Conservation (phyloP, 2,329 filamentous ascomycete species). For the Akanthomyces dipterigenus region DNA sequence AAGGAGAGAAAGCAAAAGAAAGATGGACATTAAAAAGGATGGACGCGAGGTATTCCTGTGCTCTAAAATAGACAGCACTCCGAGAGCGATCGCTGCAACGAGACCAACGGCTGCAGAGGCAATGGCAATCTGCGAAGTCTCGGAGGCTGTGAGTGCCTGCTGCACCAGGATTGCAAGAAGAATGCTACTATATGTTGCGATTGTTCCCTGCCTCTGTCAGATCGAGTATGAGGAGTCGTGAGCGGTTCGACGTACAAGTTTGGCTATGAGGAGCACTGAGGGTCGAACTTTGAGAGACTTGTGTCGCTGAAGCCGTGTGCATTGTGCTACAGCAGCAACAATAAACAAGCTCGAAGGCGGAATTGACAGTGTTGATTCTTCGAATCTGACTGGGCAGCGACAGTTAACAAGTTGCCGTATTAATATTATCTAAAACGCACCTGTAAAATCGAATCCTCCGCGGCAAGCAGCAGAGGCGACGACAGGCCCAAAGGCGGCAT, state of each 20-base stretch:
- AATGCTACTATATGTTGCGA: background rate
- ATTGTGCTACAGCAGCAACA: background rate
- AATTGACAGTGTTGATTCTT: conserved; percentile 5
- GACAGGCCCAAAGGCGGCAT: background rate
- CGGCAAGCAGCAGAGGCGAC: conserved; percentile 1
- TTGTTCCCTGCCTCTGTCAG: background rate
- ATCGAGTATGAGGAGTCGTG: too few relatives aligned
- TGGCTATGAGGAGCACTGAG: background rate
- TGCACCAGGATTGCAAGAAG: background rate
- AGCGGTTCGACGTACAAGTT: background rate
- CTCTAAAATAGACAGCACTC: background rate
- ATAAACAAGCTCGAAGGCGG: conserved; percentile 9
- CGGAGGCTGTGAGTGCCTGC: background rate
- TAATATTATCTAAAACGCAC: background rate
- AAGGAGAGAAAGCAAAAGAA: conserved; percentile 3
- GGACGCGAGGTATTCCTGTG: conserved; percentile 4
- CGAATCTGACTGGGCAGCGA: background rate
- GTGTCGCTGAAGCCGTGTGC: background rate
- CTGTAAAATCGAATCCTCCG: conserved; percentile 12
- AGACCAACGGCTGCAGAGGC: background rate
- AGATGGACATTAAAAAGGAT: background rate
- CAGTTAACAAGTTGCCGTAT: background rate
- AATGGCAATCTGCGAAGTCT: background rate
- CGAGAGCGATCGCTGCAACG: background rate
- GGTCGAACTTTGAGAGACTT: background rate